Evolutionary conservation across 805 yeast species (phyloP).

Genomic region (Kuraishia cidri): DNA sequence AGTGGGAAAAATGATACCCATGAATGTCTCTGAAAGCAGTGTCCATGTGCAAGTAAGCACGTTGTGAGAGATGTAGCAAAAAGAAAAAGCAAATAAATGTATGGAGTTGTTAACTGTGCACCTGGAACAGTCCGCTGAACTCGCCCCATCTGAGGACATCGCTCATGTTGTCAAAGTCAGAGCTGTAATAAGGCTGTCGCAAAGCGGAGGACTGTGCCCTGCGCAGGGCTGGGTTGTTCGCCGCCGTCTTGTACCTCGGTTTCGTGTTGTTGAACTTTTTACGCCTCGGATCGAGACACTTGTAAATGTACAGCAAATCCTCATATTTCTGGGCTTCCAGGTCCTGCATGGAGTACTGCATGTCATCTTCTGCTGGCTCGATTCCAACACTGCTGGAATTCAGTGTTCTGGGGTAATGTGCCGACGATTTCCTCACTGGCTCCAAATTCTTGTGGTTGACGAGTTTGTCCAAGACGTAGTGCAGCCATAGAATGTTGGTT

Average conservation of each 20-base stretch:
- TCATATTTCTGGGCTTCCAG: constrained; percentile 15
- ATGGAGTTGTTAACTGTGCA: too few species aligned
- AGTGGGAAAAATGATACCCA: too few species aligned
- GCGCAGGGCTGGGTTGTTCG: background rate
- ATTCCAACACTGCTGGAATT: background rate
- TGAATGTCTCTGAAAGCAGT: too few species aligned
- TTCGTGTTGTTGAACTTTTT: constrained; percentile 12
- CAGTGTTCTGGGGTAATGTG: background rate
- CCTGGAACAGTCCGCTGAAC: background rate
- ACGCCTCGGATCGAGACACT: constrained; percentile 24
- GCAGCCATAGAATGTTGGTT: constrained; percentile 59
- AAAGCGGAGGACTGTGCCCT: background rate
- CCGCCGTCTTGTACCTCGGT: constrained; percentile 6
- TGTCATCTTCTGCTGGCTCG: constrained; percentile 8
- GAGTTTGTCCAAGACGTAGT: constrained; percentile 45
- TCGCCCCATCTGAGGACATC: constrained; percentile 3
- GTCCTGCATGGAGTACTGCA: constrained; percentile 16
- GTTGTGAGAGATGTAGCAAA: too few species aligned
- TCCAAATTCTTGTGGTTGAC: constrained; percentile 24
- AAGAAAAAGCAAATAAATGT: too few species aligned
- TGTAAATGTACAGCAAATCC: constrained; percentile 17
- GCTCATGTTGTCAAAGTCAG: constrained; percentile 2
- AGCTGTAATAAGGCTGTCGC: background rate
- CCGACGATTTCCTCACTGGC: background rate
- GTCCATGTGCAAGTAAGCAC: too few species aligned